Evolutionary conservation across 805 yeast genomes (phyloP), one percentile per base, ranked within the genome.

Genomic region (Yamadazyma laniorum): DNA sequence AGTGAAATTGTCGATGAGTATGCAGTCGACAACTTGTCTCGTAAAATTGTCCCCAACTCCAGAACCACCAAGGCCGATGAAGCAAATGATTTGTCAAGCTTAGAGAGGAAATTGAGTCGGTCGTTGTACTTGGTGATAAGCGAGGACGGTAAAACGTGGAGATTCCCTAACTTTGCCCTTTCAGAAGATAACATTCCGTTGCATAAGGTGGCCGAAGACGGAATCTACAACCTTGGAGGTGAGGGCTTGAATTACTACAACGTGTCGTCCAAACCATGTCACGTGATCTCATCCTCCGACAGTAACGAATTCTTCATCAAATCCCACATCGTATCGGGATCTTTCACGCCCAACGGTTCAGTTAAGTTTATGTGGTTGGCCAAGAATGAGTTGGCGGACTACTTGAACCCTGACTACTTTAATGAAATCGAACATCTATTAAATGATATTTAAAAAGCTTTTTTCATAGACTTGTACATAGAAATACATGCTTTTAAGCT

Each of bases 261-360:
- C 15, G 95, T 93, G n/a, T 88, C 98, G 17, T 79, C 77, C 40
- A 84, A 84, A 4, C 98, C 99, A 28, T 82, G 90, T 29, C 89
- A 82, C 30, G 79, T 83, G 1, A 55, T 82, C 45, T 70, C 77
- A 48, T 72, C 67, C 44, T 52, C 50, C 26, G 54, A 56, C 23
- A 53, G 53, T 22, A 56, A 61, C 51, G 91, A 85, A 51, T 93
- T 81, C 56, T 68, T 85, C 51, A 77, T 93, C 51, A 88, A 87
- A 63, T 84, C 95, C 23, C 96, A 88, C 58, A 87, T 91, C 41
- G 65, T 91, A 50, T 85, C 95, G 9, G 99, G 98, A 32, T 67
- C 69, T 44, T 90, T 90, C 59, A 63, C 64, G 35, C 65, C 71
- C 8, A 52, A 61, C 14, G 51, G 61, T 8, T 52, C 58, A 25